Base-by-base conservation (phyloP, 768 basidiomycete genomes). In the Phaffia australis region DNA sequence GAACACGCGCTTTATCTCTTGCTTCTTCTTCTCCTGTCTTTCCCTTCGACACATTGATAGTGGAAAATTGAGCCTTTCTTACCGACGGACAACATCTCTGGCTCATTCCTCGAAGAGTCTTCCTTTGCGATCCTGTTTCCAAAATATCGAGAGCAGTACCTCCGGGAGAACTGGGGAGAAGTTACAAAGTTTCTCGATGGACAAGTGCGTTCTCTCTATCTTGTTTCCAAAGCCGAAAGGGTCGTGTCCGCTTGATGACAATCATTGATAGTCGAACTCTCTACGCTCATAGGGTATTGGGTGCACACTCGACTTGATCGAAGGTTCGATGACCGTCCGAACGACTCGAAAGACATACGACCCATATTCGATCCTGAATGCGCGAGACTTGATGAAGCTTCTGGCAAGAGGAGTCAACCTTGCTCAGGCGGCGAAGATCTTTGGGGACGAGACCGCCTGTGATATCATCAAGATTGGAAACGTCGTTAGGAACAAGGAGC, bases 401-500 rank as follows among this genome's bases (percentile, higher is more conserved):
- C 82, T 99, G 30, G 90, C 95, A 29, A 84, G 95, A 74, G 89
- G 90, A 50, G 93, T 99, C 30, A 81, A 88, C 19, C 75, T 92
- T 59, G 71, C 72, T 27, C 74, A 75, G 56, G 93, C 91, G 0
- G 82, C 87, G 62, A 92, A 92, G 75, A 85, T 97, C 54, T 78
- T 99, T 63, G 86, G 95, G 66, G 95, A 99, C 75, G 82, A 82
- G 56, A 81, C 87, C 25, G 88, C 91, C 2, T 95, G 91, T 76
- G 95, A 99, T 76, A 93, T 99, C 70, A 97, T 99, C 75, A 97
- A 98, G 78, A 97, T 98, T 69, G 94, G 95, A 19, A 93, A 82
- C 72, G 75, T 94, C 61, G 88, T 98, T 21, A 80, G 91, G 71
- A 98, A 97, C 77, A 97, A 94, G 76, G 95, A 98, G 69, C 80